These are phyloP conservation scores for Discostella stelligeroides DNA, from an alignment of 108 stramenopile genomes.

Conservation along the genomic window DNA sequence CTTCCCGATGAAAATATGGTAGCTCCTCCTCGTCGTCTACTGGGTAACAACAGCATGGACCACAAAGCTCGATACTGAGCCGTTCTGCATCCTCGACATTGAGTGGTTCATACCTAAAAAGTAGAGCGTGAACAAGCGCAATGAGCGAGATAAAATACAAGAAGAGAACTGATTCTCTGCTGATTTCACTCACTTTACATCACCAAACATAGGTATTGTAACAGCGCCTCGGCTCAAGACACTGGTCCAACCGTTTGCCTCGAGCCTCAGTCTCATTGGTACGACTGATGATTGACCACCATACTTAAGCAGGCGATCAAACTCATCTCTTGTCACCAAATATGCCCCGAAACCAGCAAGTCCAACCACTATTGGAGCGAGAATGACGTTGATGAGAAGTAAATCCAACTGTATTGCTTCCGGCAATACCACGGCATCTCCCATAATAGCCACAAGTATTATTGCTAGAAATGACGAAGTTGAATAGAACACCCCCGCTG, in stretches of 20 bases:
- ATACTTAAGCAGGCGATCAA: slow-evolving; percentile 71
- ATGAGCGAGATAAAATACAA: background rate
- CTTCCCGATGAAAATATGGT: slow-evolving; percentile 18
- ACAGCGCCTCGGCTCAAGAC: slow-evolving; percentile 79
- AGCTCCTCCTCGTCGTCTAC: slow-evolving; percentile 71
- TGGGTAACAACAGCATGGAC: slow-evolving; percentile 72
- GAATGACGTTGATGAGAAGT: slow-evolving; percentile 61
- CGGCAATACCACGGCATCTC: slow-evolving; percentile 61
- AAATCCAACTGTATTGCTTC: slow-evolving; percentile 49
- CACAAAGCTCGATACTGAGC: slow-evolving; percentile 53
- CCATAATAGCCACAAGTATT: slow-evolving; percentile 71
- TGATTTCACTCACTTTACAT: slow-evolving; percentile 62
- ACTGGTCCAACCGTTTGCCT: slow-evolving; percentile 77
- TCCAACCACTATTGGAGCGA: slow-evolving; percentile 76
- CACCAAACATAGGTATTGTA: slow-evolving; percentile 89
- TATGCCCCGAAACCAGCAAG: slow-evolving; percentile 84
- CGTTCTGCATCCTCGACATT: slow-evolving; percentile 42
- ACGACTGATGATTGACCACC: slow-evolving; percentile 87
- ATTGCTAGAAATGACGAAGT: slow-evolving; percentile 73
- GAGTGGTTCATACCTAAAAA: slow-evolving; percentile 62
- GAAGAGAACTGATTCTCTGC: background rate
- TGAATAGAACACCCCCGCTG: slow-evolving; percentile 82
- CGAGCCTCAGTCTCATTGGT: slow-evolving; percentile 69
- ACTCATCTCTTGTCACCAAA: slow-evolving; percentile 82
- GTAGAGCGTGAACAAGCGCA: background rate